Base-by-base conservation (phyloP, 257 asterid genomes). In the Petrea volubilis region DNA sequence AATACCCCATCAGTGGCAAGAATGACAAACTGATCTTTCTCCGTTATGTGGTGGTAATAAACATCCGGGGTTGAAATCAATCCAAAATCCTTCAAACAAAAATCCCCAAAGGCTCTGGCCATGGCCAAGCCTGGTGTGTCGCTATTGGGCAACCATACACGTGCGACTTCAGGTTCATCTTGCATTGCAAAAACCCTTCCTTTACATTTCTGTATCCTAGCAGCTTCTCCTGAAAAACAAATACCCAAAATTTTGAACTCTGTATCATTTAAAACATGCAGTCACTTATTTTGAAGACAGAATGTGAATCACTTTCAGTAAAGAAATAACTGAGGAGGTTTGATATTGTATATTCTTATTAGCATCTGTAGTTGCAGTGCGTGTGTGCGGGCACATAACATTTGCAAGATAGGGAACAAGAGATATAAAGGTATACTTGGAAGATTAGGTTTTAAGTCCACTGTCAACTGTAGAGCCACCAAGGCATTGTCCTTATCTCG, bases 71-170 rank as follows among this genome's bases (percentile, higher is more conserved):
- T 89, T 73, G 99, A 95, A 70, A 95, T 95, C 70, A 95, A 80
- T 60, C 99, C 99, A 62, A 95, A 95, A 74, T 95, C 98, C 84
- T 95, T 95, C 33, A 95, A 84, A 74, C 99, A 95, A 80, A 95
- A 95, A 79, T 95, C 99, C 25, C 99, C 99, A 66, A 95, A 95
- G 20, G 99, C 99, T 80, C 99, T 78, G 34, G 99, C 99, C 99
- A 95, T 95, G 65, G 99, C 99, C 79, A 95, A 78, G 44, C 99
- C 99, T 2, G 99, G 99, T 0, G 99, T 88, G 72, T 95, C 97
- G 25, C 96, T 92, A 47, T 95, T 90, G 12, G 99, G 99, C 78
- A 95, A 81, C 99, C 99, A 95, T 41, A 95, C 98, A 63, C 99
- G 97, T 25, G 97, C 93, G 24, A 95, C 99, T 82, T 95, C 99